These are phyloP conservation scores for Phoma sp. DNA, from an alignment of 2,329 filamentous ascomycete species.

Conservation along the genomic window DNA sequence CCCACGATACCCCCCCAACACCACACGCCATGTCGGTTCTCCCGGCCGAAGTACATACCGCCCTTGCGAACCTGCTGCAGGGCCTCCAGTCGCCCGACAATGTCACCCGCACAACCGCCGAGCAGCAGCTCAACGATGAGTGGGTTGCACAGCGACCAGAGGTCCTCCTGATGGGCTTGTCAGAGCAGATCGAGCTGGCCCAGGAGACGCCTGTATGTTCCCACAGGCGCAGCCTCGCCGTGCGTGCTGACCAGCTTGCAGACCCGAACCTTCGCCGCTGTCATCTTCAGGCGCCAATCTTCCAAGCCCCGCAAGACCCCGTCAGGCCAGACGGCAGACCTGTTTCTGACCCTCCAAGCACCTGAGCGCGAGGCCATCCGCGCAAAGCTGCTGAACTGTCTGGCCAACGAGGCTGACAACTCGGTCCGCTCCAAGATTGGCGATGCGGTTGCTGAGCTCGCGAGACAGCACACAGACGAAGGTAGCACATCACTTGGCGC, in stretches of 20 bases:
- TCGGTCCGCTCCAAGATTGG: constrained; percentile 92
- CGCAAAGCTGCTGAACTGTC: constrained; percentile 78
- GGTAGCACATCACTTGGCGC: constrained; percentile 61
- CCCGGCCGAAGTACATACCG: constrained; percentile 79
- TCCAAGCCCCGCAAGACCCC: constrained; percentile 81
- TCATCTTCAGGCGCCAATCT: constrained; percentile 92
- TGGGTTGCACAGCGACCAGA: constrained; percentile 86
- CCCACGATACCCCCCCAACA: constrained; percentile 20
- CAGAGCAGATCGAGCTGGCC: constrained; percentile 86
- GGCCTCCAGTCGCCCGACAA: constrained; percentile 92
- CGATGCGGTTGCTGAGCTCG: constrained; percentile 95
- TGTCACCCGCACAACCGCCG: constrained; percentile 79
- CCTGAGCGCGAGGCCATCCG: constrained; percentile 80
- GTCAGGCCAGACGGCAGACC: constrained; percentile 73
- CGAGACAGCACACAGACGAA: constrained; percentile 91
- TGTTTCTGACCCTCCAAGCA: constrained; percentile 79
- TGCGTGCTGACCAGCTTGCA: constrained; percentile 47
- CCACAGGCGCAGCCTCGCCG: neutral
- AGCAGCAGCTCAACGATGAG: constrained; percentile 87
- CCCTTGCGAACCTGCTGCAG: constrained; percentile 84
- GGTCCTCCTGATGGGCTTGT: constrained; percentile 89
- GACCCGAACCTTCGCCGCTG: constrained; percentile 89
- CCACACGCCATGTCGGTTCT: constrained; percentile 76
- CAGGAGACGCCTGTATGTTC: constrained; percentile 71
- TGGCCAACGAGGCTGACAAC: constrained; percentile 74